A percentile compares a stretch with the other conserved stretches of the same genome.
These are phyloP conservation scores for Vitis hybrid DNA, from an alignment of 177 flowering plant species.

Conservation along the genomic window DNA sequence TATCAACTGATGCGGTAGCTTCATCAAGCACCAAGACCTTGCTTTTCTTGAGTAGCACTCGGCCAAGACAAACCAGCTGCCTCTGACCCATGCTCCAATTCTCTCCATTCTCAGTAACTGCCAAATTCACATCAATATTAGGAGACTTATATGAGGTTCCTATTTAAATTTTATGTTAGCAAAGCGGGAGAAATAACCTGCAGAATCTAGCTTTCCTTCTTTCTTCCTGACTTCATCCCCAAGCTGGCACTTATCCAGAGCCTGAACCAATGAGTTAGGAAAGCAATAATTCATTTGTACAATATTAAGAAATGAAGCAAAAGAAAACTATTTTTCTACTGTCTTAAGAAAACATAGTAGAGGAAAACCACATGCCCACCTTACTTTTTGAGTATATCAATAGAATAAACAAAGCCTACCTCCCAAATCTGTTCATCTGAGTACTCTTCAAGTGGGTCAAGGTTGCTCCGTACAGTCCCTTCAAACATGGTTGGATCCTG, in stretches of 20 bases:
- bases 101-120: slow-evolving; percentile 82
- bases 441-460: slow-evolving; percentile 82
- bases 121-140: background rate
- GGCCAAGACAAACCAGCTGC: slow-evolving; percentile 80
- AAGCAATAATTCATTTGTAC: background rate
- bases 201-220: slow-evolving; percentile 59
- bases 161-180: background rate
- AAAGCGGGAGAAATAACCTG: slow-evolving; percentile 35
- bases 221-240: slow-evolving; percentile 72
- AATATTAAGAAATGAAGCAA: too few species aligned
- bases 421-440: slow-evolving; percentile 82
- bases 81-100: slow-evolving; percentile 93
- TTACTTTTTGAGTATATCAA: too few species aligned
- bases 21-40: slow-evolving; percentile 84
- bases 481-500: slow-evolving; percentile 94
- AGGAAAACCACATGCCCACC: too few species aligned
- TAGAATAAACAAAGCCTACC: slow-evolving; percentile 29
- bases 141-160: background rate
- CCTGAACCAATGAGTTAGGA: slow-evolving; percentile 30
- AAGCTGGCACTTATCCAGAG: slow-evolving; percentile 73
- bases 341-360: too few species aligned
- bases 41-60: slow-evolving; percentile 77
- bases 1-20: slow-evolving; percentile 87
- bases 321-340: background rate
- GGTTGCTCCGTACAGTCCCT: slow-evolving; percentile 67